Percentiles rank a stretch among this genome's conserved stretches.
These are phyloP conservation scores for Alopecurus myosuroides DNA, from an alignment of 176 grass and related monocot species.

Conservation along the genomic window DNA sequence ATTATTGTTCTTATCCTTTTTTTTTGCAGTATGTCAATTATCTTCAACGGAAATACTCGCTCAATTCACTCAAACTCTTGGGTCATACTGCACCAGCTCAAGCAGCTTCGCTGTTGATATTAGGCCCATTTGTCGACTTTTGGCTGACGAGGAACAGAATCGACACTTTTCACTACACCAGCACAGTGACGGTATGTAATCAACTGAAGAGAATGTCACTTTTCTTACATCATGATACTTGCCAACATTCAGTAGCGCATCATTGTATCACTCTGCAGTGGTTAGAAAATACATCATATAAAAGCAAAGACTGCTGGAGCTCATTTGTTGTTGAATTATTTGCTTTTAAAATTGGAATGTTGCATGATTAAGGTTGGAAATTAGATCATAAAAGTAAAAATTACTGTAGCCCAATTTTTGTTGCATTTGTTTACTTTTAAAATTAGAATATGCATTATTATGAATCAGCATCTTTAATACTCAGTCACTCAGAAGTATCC, in stretches of 20 bases:
- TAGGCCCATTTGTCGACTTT: constrained; percentile 53
- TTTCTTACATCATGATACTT: background rate
- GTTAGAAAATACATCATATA: background rate
- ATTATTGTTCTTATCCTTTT: background rate
- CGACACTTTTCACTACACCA: constrained; percentile 38
- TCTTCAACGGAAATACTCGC: constrained; percentile 60
- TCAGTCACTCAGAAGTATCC: background rate
- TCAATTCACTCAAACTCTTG: constrained; percentile 57
- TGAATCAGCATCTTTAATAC: background rate
- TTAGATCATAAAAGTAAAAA: background rate
- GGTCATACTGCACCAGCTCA: constrained; percentile 61
- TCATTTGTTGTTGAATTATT: background rate
- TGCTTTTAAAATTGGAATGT: background rate
- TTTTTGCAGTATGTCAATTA: constrained; percentile 53
- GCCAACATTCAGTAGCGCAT: background rate
- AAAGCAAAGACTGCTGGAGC: background rate
- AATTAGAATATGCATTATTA: background rate
- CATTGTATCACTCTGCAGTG: background rate
- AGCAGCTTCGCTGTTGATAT: constrained; percentile 41
- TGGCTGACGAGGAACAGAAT: constrained; percentile 51
- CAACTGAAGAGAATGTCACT: background rate
- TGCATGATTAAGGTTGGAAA: background rate
- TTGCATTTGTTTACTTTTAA: background rate
- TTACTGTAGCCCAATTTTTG: background rate
- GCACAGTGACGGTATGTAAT: constrained; percentile 18